These are phyloP conservation scores for Heliophila coronopifolia DNA, from an alignment of 441 rosid species.

Conservation along the genomic window DNA sequence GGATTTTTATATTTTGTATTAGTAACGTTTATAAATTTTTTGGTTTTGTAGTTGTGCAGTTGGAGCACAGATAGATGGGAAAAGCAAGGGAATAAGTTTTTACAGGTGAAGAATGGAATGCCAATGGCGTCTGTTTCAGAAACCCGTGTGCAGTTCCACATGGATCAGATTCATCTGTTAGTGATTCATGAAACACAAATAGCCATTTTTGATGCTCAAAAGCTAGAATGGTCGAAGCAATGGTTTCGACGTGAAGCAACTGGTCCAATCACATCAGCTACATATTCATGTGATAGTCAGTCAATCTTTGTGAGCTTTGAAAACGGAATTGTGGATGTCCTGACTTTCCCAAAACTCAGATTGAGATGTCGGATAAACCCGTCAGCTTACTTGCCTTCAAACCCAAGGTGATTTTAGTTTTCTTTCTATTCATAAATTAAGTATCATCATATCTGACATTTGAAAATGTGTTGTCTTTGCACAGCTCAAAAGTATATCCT, in stretches of 20 bases:
- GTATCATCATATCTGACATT: neutral
- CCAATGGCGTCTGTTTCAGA: no score
- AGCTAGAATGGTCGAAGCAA: slow-evolving; percentile 75
- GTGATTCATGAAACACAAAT: slow-evolving; percentile 67
- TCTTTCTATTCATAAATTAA: neutral
- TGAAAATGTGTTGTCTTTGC: neutral
- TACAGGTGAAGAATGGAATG: no score
- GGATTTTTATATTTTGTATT: no score
- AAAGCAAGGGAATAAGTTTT: no score
- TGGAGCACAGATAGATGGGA: slow-evolving; percentile 79
- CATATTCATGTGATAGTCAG: slow-evolving; percentile 55
- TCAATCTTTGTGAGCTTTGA: slow-evolving; percentile 44
- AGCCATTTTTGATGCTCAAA: slow-evolving; percentile 50
- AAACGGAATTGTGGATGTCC: slow-evolving; percentile 40
- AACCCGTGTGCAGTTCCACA: slow-evolving; percentile 70
- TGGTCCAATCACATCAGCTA: slow-evolving; percentile 51
- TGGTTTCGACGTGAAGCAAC: no score
- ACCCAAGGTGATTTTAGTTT: slow-evolving; percentile 32
- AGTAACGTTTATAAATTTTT: neutral
- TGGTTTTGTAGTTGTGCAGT: slow-evolving; percentile 39
- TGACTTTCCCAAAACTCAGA: slow-evolving; percentile 34
- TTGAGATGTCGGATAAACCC: slow-evolving; percentile 39
- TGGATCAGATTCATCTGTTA: slow-evolving; percentile 57
- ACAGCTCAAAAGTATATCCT: slow-evolving; percentile 45
- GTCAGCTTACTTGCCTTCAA: slow-evolving; percentile 42